phyloP scores from a whole-genome alignment of 352 stramenopile genomes.

The Pythium dissimile region DNA sequence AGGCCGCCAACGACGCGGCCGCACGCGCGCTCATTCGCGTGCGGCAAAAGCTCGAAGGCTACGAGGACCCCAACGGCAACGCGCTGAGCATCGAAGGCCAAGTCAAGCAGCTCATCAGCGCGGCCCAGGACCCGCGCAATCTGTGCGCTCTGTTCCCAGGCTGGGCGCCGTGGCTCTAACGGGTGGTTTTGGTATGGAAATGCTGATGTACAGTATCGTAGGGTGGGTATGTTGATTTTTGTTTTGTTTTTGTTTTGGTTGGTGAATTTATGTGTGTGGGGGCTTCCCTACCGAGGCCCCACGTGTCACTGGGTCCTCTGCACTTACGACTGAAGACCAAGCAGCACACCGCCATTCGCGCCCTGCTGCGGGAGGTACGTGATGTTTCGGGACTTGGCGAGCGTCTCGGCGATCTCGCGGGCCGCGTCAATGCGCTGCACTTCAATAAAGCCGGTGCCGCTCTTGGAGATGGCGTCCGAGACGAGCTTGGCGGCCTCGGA shows the following conservation, averaged over 20 bases:
- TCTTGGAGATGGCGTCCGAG: constrained; percentile 97
- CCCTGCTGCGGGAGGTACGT: constrained; percentile 96
- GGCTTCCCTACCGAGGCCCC: neutral
- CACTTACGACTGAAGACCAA: constrained; percentile 64
- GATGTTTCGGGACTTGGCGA: constrained; percentile 97
- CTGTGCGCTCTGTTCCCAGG: constrained; percentile 94
- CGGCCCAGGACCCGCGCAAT: constrained; percentile 94
- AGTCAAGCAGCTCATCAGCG: constrained; percentile 97
- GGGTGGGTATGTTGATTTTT: neutral
- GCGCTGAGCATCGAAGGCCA: constrained; percentile 97
- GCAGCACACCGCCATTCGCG: constrained; percentile 80
- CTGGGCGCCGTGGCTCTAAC: constrained; percentile 95
- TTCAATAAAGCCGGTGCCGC: constrained; percentile 98
- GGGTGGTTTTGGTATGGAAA: neutral
- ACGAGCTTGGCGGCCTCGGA: constrained; percentile 98
- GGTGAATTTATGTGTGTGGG: neutral
- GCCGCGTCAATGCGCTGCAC: constrained; percentile 99
- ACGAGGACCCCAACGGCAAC: constrained; percentile 96
- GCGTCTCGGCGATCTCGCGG: constrained; percentile 98
- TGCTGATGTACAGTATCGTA: too few relatives aligned
- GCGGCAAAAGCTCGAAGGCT: constrained; percentile 98
- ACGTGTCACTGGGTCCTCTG: neutral
- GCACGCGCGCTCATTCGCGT: constrained; percentile 94
- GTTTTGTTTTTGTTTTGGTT: constrained; percentile 4
- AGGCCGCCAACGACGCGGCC: constrained; percentile 81